Evolutionary conservation across 192 early-diverging fungal species (phyloP).

Genomic region (Coemansia sp.): DNA sequence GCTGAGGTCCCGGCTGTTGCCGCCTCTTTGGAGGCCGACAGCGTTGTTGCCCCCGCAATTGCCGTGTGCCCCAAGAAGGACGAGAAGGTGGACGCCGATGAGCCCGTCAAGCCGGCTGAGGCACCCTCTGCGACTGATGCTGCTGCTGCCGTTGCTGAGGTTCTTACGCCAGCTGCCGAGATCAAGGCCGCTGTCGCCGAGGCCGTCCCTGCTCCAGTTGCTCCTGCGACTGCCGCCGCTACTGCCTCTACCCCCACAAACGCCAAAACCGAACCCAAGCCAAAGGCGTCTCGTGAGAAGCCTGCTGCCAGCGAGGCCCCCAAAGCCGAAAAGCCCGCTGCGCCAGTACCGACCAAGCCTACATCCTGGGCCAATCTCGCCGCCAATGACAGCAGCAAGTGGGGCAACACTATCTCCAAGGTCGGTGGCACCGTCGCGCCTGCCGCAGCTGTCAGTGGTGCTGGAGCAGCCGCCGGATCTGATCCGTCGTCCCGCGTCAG

Average conservation of each 20-base stretch:
- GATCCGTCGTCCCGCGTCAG: slow-evolving; percentile 36
- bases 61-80: slow-evolving; percentile 44
- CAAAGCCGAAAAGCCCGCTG: slow-evolving; percentile 27
- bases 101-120: slow-evolving; percentile 28
- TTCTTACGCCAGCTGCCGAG: slow-evolving; percentile 29
- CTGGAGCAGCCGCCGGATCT: slow-evolving; percentile 23
- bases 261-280: slow-evolving; percentile 42
- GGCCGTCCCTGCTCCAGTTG: slow-evolving; percentile 9
- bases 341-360: slow-evolving; percentile 60
- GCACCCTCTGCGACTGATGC: slow-evolving; percentile 30
- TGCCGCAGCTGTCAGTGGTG: slow-evolving; percentile 26
- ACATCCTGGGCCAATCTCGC: slow-evolving; percentile 82
- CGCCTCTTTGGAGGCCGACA: slow-evolving; percentile 9
- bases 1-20: slow-evolving; percentile 13
- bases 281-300: slow-evolving; percentile 49
- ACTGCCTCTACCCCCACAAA: slow-evolving; percentile 17
- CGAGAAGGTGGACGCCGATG: slow-evolving; percentile 41
- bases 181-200: slow-evolving; percentile 16
- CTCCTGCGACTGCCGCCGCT: slow-evolving; percentile 2
- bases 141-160: slow-evolving; percentile 29
- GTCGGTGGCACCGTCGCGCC: slow-evolving; percentile 62
- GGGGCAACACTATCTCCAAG: slow-evolving; percentile 61
- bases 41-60: slow-evolving; percentile 20
- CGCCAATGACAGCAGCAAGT: slow-evolving; percentile 61
- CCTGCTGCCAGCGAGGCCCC: slow-evolving; percentile 22